Evolutionary conservation across 2,329 filamentous ascomycete genomes (phyloP).

Genomic region (Fusarium compactum): DNA sequence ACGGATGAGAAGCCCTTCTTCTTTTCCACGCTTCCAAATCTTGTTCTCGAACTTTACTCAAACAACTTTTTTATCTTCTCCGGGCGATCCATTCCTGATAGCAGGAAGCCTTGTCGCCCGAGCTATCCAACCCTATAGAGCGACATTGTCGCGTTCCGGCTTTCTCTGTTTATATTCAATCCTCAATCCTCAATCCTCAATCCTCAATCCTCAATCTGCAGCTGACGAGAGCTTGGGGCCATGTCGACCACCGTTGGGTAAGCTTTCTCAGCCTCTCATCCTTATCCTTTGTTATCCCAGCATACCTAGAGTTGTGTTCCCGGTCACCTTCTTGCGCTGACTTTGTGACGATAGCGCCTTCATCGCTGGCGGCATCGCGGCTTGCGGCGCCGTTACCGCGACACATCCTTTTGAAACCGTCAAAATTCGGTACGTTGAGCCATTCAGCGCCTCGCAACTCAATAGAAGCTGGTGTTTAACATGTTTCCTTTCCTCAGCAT

Average conservation of each 20-base stretch:
- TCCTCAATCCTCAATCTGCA: conserved; percentile 1
- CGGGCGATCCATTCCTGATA: conserved; percentile 25
- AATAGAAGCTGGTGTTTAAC: conserved; percentile 9
- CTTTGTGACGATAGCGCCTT: conserved; percentile 72
- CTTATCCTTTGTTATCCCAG: not conserved
- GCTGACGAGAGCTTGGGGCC: conserved; percentile 41
- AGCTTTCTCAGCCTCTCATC: conserved; percentile 12
- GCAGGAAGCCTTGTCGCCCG: conserved; percentile 32
- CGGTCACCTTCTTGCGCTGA: conserved; percentile 15
- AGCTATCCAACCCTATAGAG: conserved; percentile 36
- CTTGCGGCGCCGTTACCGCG: conserved; percentile 95
- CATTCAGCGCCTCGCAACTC: not conserved
- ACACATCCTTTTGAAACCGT: conserved; percentile 99
- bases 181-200: conserved; percentile 4
- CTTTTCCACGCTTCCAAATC: conserved; percentile 32
- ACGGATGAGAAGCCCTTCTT: conserved; percentile 38
- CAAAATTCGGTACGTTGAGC: conserved; percentile 83
- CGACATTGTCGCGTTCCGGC: conserved; percentile 16
- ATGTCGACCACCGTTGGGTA: conserved; percentile 54
- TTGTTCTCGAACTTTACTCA: conserved; percentile 18
- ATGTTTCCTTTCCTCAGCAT: conserved; percentile 65
- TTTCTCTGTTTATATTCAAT: conserved; percentile 1
- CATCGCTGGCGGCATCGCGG: conserved; percentile 94
- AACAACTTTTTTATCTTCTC: conserved; percentile 9
- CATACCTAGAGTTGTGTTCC: not conserved